These are phyloP conservation scores for Cystofilobasidium bisporidii DNA, from an alignment of 768 basidiomycete species.

Conservation along the genomic window DNA sequence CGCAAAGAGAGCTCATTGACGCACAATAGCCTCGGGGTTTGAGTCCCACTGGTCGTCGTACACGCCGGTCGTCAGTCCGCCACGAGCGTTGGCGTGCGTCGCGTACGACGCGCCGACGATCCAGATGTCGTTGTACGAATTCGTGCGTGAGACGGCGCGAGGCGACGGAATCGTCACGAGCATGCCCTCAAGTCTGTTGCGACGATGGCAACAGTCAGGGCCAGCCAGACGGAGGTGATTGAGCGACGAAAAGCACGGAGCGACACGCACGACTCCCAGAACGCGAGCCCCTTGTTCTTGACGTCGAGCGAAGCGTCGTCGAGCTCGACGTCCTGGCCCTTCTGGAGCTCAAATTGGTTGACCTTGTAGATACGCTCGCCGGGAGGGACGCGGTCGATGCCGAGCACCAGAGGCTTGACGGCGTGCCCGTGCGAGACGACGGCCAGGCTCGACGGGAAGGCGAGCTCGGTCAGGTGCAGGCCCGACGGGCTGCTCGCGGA, in stretches of 20 bases:
- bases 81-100: constrained; percentile 50
- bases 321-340: constrained; percentile 1
- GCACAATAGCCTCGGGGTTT: constrained; percentile 49
- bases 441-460: neutral
- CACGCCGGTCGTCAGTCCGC: constrained; percentile 49
- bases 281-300: constrained; percentile 50
- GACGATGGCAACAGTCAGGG: neutral
- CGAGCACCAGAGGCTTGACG: constrained; percentile 2
- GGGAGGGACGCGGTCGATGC: constrained; percentile 7
- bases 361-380: neutral
- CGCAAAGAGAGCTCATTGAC: neutral
- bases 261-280: constrained; percentile 48
- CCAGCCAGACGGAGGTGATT: neutral
- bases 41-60: constrained; percentile 50
- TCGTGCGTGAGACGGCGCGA: constrained; percentile 47
- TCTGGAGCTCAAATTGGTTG: constrained; percentile 2
- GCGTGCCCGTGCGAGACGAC: neutral
- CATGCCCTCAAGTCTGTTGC: constrained; percentile 46
- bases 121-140: constrained; percentile 53
- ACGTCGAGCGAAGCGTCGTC: constrained; percentile 39
- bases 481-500: neutral
- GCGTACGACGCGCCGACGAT: constrained; percentile 52
- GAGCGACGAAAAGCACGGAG: neutral
- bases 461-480: constrained; percentile 15
- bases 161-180: constrained; percentile 50